These are phyloP conservation scores for barrel medic (Medicago truncatula) DNA, from an alignment of 306 rosid genomes.

Conservation along the genomic window MtrunA17r5.0-ANR NC_053046.1:38312001-38312500, in stretches of 20 bases:
- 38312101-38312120: neutral
- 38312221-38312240: too few relatives aligned
- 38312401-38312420: slow-evolving; percentile 83
- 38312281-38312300: slow-evolving; percentile 75
- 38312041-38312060: too few relatives aligned
- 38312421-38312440: slow-evolving; percentile 54
- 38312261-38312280: slow-evolving; percentile 91
- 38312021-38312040: neutral
- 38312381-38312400: slow-evolving; percentile 53
- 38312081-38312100: neutral
- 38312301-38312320: slow-evolving; percentile 69
- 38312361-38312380: slow-evolving; percentile 52
- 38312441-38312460: slow-evolving; percentile 51
- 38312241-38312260: neutral
- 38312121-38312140: neutral
- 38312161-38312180: neutral
- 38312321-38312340: slow-evolving; percentile 63
- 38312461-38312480: slow-evolving; percentile 37
- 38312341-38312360: slow-evolving; percentile 65
- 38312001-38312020: neutral
- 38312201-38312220: neutral
- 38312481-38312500: slow-evolving; percentile 54
- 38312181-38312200: neutral
- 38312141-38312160: neutral
- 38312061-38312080: neutral